Percentiles rank a stretch among this genome's conserved stretches.
Evolutionary conservation across 2,329 filamentous ascomycete genomes (phyloP).

Genomic region (Sarocladiaceae sp.): DNA sequence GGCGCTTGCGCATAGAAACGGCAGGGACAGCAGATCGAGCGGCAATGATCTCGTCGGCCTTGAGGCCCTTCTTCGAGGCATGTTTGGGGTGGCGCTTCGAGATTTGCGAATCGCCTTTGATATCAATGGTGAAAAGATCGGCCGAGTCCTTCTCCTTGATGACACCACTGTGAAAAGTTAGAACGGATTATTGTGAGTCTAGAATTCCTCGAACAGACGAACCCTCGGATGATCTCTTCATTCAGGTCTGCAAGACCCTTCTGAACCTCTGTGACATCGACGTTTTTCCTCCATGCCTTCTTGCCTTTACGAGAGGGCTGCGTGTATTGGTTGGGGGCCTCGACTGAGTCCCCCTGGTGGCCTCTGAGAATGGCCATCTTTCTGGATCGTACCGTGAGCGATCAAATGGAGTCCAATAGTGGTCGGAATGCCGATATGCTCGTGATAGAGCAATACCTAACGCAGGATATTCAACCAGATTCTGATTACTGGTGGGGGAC

Average conservation of each 20-base stretch:
- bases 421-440: neutral
- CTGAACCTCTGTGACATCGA: conserved; percentile 84
- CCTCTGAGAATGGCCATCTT: conserved; percentile 52
- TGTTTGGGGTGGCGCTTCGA: conserved; percentile 61
- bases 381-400: neutral
- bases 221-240: conserved; percentile 90
- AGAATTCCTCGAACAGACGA: conserved; percentile 22
- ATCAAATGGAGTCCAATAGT: no score
- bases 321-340: conserved; percentile 73
- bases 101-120: conserved; percentile 63
- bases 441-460: neutral
- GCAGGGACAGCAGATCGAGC: conserved; percentile 78
- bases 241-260: conserved; percentile 78
- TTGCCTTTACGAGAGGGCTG: conserved; percentile 96
- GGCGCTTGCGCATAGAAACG: conserved; percentile 73
- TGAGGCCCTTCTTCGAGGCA: conserved; percentile 67
- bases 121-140: conserved; percentile 82
- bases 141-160: conserved; percentile 77
- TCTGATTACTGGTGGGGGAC: conserved; percentile 7
- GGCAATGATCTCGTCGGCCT: conserved; percentile 87
- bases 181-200: neutral
- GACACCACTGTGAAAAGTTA: conserved; percentile 60
- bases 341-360: conserved; percentile 39
- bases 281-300: conserved; percentile 98
- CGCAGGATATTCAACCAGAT: conserved; percentile 1